Evolutionary conservation across 192 early-diverging fungal genomes (phyloP), one percentile per base, ranked within the genome.

Genomic region (Coemansia guatemalensis): DNA sequence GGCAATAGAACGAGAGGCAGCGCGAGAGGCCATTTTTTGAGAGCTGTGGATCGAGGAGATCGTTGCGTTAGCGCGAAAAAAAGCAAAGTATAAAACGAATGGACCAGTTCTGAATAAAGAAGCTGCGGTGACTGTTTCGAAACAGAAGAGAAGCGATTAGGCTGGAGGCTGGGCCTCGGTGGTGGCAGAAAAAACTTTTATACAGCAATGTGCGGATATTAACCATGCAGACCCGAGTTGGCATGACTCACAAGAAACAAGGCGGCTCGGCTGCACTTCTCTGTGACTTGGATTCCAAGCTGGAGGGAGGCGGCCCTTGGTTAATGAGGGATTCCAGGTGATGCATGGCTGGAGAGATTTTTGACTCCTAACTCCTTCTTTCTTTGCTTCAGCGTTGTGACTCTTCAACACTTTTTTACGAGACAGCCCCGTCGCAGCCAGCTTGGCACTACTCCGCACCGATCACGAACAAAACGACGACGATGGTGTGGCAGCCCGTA

Each of bases 1-100:
- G 29, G 77, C 77, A 57, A 80, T 48, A 53, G 77, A 41, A 62
- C 77, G 77, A 29, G 68, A 60, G 18, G 68, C 77, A 65, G 77
- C 44, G 68, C 77, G 77, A 56, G 71, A 74, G 52, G 71, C 77
- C 77, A 80, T 80, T 63, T 49, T 67, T 53, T 44, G 49, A 26
- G 11, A 18, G 55, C 54, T 62, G 47, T 64, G 48, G 62, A 30
- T 53, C 39, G 39, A 44, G 14, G 39, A 44, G 39, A 44, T 44
- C 39, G 47, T 48, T 60, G 50, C 26, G 18, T 57, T 30, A 32
- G 51, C 12, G 26, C 25, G 17, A 24, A 22, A 4, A 60, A 50
- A 29, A 56, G 22, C 30, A 56, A 21, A 21, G 22, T 27, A 60
- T 29, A 48, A 21, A 22, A 14, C 8, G n/a, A 18, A 26, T 17